Conservation (phyloP, 768 basidiomycete genomes). For the Lentinula edodes region DNA sequence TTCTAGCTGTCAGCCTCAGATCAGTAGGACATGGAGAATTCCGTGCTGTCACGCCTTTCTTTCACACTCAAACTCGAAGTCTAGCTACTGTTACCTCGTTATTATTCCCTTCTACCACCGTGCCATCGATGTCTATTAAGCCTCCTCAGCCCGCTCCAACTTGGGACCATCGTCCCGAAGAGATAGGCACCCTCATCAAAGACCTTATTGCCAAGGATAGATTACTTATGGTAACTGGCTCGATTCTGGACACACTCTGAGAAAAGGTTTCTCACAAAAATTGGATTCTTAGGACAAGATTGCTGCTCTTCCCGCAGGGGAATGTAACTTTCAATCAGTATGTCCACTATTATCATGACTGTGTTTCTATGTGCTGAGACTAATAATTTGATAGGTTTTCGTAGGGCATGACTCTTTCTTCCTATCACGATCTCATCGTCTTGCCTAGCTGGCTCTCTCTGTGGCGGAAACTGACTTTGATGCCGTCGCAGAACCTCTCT, state of each 20-base stretch:
- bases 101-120: slow-evolving; percentile 3
- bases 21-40: slow-evolving; percentile 23
- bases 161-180: slow-evolving; percentile 64
- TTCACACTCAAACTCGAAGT: not conserved
- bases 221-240: slow-evolving; percentile 23
- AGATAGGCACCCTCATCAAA: slow-evolving; percentile 52
- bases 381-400: slow-evolving; percentile 48
- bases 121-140: slow-evolving; percentile 41
- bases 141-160: slow-evolving; percentile 62
- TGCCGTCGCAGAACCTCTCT: slow-evolving; percentile 48
- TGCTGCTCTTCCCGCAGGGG: slow-evolving; percentile 48
- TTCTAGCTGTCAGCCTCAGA: slow-evolving; percentile 33
- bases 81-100: slow-evolving; percentile 9
- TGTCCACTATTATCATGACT: not conserved
- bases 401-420: slow-evolving; percentile 36
- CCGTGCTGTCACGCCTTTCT: slow-evolving; percentile 2
- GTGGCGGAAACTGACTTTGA: slow-evolving; percentile 53
- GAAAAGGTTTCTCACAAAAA: not conserved
- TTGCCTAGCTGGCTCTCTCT: slow-evolving; percentile 50
- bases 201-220: slow-evolving; percentile 54
- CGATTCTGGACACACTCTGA: not conserved
- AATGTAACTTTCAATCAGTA: slow-evolving; percentile 65
- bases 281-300: slow-evolving; percentile 38
- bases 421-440: slow-evolving; percentile 12
- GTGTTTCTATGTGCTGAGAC: slow-evolving; percentile 2